Evolutionary conservation across 108 stramenopile species (phyloP).

Genomic region (Epipyxis sp.): DNA sequence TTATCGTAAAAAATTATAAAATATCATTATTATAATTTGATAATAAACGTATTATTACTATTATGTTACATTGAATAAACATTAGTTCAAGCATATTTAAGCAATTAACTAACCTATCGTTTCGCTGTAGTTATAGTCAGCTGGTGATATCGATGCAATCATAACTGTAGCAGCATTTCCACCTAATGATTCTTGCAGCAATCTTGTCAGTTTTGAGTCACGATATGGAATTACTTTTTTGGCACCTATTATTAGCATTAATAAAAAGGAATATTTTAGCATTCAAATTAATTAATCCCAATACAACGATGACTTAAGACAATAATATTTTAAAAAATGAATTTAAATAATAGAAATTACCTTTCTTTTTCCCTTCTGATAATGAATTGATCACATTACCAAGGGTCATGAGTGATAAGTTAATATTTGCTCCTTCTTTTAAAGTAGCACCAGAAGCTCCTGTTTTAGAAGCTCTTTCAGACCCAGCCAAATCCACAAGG

Average conservation of each 20-base stretch:
- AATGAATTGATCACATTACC: constrained; percentile 45
- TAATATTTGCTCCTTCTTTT: constrained; percentile 65
- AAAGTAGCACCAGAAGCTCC: constrained; percentile 57
- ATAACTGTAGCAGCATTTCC: constrained; percentile 62
- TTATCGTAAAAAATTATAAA: too few species aligned
- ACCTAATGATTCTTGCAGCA: constrained; percentile 54
- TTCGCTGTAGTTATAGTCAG: constrained; percentile 64
- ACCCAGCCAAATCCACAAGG: constrained; percentile 56
- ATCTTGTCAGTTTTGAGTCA: background rate
- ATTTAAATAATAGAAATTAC: too few species aligned
- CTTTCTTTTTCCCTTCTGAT: constrained; percentile 16
- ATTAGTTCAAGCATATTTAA: too few species aligned
- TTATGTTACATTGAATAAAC: too few species aligned
- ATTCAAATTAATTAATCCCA: too few species aligned
- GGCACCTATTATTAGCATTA: background rate
- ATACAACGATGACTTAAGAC: too few species aligned
- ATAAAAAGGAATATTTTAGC: too few species aligned
- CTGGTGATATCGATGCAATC: constrained; percentile 62
- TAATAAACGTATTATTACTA: too few species aligned
- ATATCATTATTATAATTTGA: too few species aligned
- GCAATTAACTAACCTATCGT: too few species aligned
- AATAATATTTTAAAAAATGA: too few species aligned
- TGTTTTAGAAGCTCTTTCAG: constrained; percentile 58
- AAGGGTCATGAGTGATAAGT: constrained; percentile 58
- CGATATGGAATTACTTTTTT: constrained; percentile 18